Base-by-base conservation (phyloP, 1,284 basidiomycete species). In the Cryptococcus jaspeensis region DNA sequence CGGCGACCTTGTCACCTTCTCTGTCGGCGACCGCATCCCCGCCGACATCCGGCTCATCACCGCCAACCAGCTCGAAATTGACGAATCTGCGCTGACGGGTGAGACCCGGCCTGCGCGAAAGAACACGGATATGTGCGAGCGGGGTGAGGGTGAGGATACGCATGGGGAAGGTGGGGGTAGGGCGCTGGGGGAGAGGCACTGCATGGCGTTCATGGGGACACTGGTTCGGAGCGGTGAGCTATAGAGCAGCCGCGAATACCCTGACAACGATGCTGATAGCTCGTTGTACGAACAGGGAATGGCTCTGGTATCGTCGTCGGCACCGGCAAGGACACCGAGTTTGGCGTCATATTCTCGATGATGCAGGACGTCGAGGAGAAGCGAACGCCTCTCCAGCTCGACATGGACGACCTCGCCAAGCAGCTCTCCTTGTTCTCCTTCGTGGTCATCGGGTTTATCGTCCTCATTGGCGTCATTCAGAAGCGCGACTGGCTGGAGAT, bases 311-410 rank as follows among this genome's bases (percentile, higher is more conserved):
- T 98, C 40, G 92, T 96, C 2, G 88, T 98, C 60, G 92, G 89
- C 3, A 98, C 89, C 0, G 95, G 95, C 2, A 81, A 84, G 5
- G 84, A 88, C 59, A 95, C 92, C 1, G 95, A 99, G 72, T 96
- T 98, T 74, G 95, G 95, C 18, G 87, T 94, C 58, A 92, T 99
- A 64, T 98, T 99, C 75, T 85, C 87, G 20, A 96, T 98, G 92
- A 94, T 98, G 89, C 92, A 98, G 76, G 91, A 96, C 70, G 90
- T 96, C 42, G 89, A 93, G 62, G 94, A 97, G 77, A 88, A 88
- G 71, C 85, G 92, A 45, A 98, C 95, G 3, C 95, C 93, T 0
- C 80, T 99, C 35, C 95, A 99, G 74, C 79, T 91, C 18, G 90
- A 84, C 70, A 98, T 99, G 95, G 95, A 97, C 73, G 93, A 97